Conservation (phyloP, 805 yeast genomes). For the Brettanomyces nanus region DNA sequence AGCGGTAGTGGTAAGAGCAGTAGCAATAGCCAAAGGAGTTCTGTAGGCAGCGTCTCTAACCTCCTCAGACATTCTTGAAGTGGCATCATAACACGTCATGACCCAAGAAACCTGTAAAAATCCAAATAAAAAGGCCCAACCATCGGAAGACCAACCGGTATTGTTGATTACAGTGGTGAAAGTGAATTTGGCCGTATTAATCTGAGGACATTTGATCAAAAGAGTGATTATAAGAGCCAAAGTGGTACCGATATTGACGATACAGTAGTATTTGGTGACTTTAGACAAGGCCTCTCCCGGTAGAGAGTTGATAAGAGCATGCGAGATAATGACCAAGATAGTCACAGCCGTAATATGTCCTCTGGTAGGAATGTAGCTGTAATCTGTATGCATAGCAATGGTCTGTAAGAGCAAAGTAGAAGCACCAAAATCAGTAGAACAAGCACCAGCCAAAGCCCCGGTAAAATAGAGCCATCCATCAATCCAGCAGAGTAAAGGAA, state of each 20-base stretch:
- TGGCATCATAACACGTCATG: constrained; percentile 49
- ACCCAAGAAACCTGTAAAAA: constrained; percentile 54
- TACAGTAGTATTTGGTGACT: constrained; percentile 43
- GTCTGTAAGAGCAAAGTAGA: constrained; percentile 40
- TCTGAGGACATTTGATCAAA: constrained; percentile 42
- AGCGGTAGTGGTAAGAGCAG: constrained; percentile 43
- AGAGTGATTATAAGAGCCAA: constrained; percentile 45
- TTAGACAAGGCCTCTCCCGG: constrained; percentile 43
- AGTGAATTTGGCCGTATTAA: constrained; percentile 36
- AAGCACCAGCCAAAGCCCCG: constrained; percentile 42
- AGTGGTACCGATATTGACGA: constrained; percentile 40
- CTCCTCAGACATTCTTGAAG: constrained; percentile 49
- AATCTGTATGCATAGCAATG: constrained; percentile 30
- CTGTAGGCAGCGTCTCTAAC: constrained; percentile 44
- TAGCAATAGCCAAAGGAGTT: constrained; percentile 52
- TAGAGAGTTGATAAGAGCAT: constrained; percentile 42
- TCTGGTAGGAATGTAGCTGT: constrained; percentile 32
- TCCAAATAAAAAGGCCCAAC: constrained; percentile 52
- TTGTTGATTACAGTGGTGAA: constrained; percentile 38
- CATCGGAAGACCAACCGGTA: constrained; percentile 44
- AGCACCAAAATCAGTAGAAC: constrained; percentile 46
- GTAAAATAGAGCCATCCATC: constrained; percentile 46
- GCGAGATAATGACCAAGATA: constrained; percentile 40
- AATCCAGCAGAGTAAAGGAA: constrained; percentile 45
- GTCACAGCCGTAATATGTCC: constrained; percentile 43